Evolutionary conservation across 2,329 filamentous ascomycete genomes (phyloP), one percentile per base, ranked within the genome.

Genomic region (Periconia sp.): DNA sequence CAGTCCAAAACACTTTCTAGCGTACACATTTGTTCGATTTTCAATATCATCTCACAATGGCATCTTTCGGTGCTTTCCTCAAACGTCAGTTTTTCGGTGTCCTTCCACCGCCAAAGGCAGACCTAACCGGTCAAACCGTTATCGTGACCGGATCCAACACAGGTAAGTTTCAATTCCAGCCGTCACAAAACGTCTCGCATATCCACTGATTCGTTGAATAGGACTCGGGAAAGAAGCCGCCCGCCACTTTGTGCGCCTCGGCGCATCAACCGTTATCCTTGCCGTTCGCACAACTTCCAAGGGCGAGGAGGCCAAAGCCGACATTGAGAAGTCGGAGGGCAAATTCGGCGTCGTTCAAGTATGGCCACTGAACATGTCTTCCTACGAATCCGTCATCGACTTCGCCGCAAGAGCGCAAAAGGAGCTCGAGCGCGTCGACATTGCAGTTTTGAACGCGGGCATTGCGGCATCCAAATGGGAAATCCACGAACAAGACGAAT

Each of bases 121-220:
- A 59, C 15, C 65, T 64, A 17, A 48, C 50, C 2, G 72, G 67
- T 33, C 69, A 77, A 51, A 76, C 75, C 1, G 63, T 77, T 52
- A 72, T 81, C 37, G 72, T 80, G 2, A 81, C 79, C 0, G 79
- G 79, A 41, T 70, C 74, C 13, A 81, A 81, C 50, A 66, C 69
- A 8, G 23, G 23, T 27, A 27, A 8, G 23, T 27, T 27, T 27
- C 23, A 27, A 27, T 8, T 27, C 23, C 8, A 27, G 23, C 23
- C 23, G 23, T 27, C 23, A 27, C 23, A 27, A n/a, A 27, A 27
- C 23, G 23, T 27, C 23, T 27, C 23, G 23, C 23, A 27, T 27
- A 27, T 27, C 23, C 23, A 27, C 23, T 27, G 8, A 27, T 27
- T 27, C 23, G 8, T 27, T 27, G 5, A 3, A 27, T 27, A 27